Evolutionary conservation across 2,329 filamentous ascomycete species (phyloP).

Genomic region (Curvularia lunata): DNA sequence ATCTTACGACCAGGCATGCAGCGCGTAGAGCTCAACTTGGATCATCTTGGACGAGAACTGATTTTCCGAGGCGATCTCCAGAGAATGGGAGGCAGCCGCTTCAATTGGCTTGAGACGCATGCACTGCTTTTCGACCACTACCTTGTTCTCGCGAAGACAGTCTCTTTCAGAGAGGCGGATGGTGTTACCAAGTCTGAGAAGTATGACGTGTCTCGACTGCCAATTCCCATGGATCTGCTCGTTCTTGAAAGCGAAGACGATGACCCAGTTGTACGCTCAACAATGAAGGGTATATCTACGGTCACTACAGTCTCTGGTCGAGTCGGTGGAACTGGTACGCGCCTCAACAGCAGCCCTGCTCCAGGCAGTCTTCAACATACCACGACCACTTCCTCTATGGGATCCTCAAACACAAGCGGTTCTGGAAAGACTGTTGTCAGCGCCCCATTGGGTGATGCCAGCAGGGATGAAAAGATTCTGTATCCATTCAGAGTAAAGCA

Average conservation of each 20-base stretch:
- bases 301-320: conserved; percentile 57
- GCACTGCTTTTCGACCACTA: conserved; percentile 96
- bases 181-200: conserved; percentile 76
- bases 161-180: conserved; percentile 70
- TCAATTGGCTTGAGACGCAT: conserved; percentile 93
- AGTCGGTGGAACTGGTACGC: conserved; percentile 59
- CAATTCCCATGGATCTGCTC: conserved; percentile 94
- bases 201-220: conserved; percentile 94
- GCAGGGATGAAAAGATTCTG: conserved; percentile 76
- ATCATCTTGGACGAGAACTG: conserved; percentile 90
- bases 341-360: conserved; percentile 51
- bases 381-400: conserved; percentile 68
- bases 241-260: conserved; percentile 93
- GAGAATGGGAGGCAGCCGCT: conserved; percentile 84
- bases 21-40: conserved; percentile 81
- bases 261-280: conserved; percentile 82
- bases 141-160: conserved; percentile 84
- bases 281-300: conserved; percentile 71
- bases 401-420: conserved; percentile 55
- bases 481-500: conserved; percentile 97
- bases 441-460: conserved; percentile 57
- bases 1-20: conserved; percentile 88
- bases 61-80: conserved; percentile 89
- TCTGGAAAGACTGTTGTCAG: conserved; percentile 60
- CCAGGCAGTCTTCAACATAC: conserved; percentile 68